Evolutionary conservation across 2,329 filamentous ascomycete genomes (phyloP).

Genomic region (Orbilia blumenaviensis): DNA sequence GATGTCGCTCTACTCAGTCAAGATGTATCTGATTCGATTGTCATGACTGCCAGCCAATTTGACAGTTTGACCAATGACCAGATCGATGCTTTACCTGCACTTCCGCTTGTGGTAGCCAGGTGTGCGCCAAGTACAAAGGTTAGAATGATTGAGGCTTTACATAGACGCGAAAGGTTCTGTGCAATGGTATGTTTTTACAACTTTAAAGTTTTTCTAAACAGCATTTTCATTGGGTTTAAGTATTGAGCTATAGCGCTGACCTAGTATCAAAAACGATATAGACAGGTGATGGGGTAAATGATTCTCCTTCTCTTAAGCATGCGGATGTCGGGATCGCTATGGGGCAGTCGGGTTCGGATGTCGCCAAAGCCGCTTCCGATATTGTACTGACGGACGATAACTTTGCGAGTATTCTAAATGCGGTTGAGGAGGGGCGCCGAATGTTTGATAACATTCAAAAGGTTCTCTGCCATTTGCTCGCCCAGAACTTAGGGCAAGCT

Average conservation of each 20-base stretch:
- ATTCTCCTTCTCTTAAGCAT: constrained; percentile 79
- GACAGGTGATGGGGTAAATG: constrained; percentile 89
- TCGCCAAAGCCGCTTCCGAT: constrained; percentile 77
- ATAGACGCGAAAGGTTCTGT: constrained; percentile 77
- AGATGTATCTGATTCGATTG: constrained; percentile 71
- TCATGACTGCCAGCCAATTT: constrained; percentile 80
- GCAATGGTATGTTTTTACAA: constrained; percentile 70
- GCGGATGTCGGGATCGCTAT: constrained; percentile 89
- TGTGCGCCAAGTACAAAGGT: constrained; percentile 88
- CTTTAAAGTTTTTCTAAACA: background rate
- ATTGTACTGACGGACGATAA: constrained; percentile 83
- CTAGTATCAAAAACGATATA: background rate
- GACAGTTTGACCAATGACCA: constrained; percentile 78
- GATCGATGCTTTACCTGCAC: constrained; percentile 76
- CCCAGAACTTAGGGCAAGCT: constrained; percentile 84
- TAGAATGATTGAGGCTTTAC: constrained; percentile 89
- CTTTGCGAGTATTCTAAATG: constrained; percentile 85
- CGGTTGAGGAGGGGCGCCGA: constrained; percentile 81
- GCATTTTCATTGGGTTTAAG: too few species aligned
- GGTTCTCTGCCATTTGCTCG: constrained; percentile 80
- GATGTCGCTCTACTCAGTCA: constrained; percentile 66
- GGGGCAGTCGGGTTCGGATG: constrained; percentile 81
- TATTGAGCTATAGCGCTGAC: background rate
- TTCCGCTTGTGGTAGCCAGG: constrained; percentile 82
- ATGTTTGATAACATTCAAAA: constrained; percentile 92